Conservation (phyloP, 139 green algal genomes). For the Closterium sp. region DNA sequence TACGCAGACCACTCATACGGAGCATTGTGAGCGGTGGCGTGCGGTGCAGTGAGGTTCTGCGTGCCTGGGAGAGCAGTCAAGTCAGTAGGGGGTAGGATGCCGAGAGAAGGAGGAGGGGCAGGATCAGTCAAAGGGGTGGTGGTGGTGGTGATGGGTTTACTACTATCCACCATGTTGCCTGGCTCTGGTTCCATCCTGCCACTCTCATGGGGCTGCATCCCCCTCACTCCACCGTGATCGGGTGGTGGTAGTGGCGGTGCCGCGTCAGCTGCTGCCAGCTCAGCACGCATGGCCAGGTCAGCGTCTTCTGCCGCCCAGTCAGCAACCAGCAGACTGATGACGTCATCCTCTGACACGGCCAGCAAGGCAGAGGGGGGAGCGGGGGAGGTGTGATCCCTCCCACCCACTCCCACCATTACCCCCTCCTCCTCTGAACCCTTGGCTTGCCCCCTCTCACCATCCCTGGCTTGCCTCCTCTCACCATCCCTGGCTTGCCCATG, state of each 20-base stretch:
- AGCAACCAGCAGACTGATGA: not conserved
- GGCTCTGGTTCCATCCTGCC: no score
- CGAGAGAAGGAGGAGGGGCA: not conserved
- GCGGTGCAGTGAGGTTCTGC: not conserved
- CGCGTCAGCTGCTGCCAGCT: not conserved
- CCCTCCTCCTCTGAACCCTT: not conserved
- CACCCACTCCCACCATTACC: not conserved
- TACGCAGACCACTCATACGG: not conserved
- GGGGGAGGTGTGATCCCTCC: no score
- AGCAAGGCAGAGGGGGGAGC: not conserved
- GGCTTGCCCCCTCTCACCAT: not conserved
- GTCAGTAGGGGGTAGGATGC: not conserved
- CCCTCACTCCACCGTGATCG: not conserved
- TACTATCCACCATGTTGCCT: no score
- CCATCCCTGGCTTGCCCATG: not conserved
- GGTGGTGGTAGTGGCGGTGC: not conserved
- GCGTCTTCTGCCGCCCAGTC: not conserved
- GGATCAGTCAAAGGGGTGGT: no score
- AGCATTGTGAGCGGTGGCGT: not conserved
- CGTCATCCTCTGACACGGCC: not conserved
- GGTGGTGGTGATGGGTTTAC: no score
- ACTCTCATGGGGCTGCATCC: not conserved
- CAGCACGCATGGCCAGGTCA: not conserved
- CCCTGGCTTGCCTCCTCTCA: no score
- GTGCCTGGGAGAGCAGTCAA: not conserved